Conservation (phyloP, 2,329 filamentous ascomycete genomes). For the Colletotrichum lupini region DNA sequence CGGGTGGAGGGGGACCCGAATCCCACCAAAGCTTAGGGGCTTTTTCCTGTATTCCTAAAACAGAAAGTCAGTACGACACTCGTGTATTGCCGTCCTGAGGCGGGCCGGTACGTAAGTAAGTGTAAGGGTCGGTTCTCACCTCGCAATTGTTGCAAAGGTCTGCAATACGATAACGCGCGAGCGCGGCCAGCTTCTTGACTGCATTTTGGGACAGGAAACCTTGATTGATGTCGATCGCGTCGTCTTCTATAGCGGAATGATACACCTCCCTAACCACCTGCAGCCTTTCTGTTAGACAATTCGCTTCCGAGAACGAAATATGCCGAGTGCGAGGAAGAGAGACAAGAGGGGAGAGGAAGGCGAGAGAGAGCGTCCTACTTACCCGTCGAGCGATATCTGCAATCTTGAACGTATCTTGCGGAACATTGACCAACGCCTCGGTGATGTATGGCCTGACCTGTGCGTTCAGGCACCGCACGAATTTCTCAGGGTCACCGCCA, state of each 20-base stretch:
- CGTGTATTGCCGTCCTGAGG: neutral
- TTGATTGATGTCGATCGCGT: neutral
- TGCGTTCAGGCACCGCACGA: slow-evolving; percentile 41
- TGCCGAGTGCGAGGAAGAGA: too few species aligned
- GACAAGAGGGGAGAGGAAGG: neutral
- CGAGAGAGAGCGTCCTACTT: slow-evolving; percentile 19
- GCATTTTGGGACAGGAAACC: neutral
- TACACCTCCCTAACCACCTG: slow-evolving; percentile 9
- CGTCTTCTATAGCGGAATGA: too few species aligned
- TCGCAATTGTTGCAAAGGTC: neutral
- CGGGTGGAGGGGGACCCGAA: too few species aligned
- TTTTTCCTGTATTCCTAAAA: neutral
- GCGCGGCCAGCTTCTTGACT: neutral
- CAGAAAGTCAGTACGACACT: neutral
- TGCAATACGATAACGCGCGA: neutral
- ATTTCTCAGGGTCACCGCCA: slow-evolving; percentile 11
- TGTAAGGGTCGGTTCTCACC: neutral
- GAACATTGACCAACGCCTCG: slow-evolving; percentile 40
- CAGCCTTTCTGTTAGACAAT: neutral
- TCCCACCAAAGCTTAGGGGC: too few species aligned
- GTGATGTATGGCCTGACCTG: slow-evolving; percentile 49
- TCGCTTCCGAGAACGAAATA: neutral
- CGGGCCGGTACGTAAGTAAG: neutral
- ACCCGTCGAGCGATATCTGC: slow-evolving; percentile 46
- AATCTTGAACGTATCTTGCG: slow-evolving; percentile 38